Conservation (phyloP, 345 rosid species). For the Eucalyptus globulus region DNA sequence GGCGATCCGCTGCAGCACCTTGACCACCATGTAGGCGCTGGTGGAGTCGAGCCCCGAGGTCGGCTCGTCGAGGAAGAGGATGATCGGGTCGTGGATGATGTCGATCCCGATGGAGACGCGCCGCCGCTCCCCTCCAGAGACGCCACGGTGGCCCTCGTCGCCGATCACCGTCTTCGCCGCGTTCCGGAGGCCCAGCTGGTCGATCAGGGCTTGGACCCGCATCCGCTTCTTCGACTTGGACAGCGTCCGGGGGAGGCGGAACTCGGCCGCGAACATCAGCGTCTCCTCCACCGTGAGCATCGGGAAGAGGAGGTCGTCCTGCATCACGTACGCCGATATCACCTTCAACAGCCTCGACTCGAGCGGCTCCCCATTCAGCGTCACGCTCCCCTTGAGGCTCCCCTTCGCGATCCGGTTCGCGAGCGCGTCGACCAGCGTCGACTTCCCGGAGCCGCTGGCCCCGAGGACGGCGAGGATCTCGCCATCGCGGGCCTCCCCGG, state of each 20-base stretch:
- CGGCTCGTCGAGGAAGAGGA: constrained; percentile 86
- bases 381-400: constrained; percentile 56
- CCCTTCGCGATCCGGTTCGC: constrained; percentile 83
- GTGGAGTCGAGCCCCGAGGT: constrained; percentile 95
- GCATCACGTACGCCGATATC: constrained; percentile 93
- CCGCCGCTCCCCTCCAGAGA: constrained; percentile 88
- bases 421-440: constrained; percentile 69
- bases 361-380: constrained; percentile 57
- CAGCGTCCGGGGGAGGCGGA: constrained; percentile 62
- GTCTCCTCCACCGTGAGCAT: constrained; percentile 94
- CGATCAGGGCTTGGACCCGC: constrained; percentile 75
- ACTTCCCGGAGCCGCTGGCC: constrained; percentile 92
- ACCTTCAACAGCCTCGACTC: constrained; percentile 73
- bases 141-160: constrained; percentile 93
- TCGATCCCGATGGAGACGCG: constrained; percentile 91
- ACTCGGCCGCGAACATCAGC: constrained; percentile 84
- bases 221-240: constrained; percentile 66
- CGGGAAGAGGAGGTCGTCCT: constrained; percentile 74
- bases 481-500: constrained; percentile 83
- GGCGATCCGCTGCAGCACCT: constrained; percentile 82
- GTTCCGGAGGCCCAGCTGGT: constrained; percentile 74
- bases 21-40: constrained; percentile 94
- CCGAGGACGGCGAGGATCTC: constrained; percentile 90
- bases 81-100: constrained; percentile 81
- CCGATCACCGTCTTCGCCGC: constrained; percentile 86